A percentile compares a stretch with the other conserved stretches of the same genome.
These are phyloP conservation scores for Psophocarpus tetragonolobus DNA, from an alignment of 306 rosid species.

Conservation along the genomic window DNA sequence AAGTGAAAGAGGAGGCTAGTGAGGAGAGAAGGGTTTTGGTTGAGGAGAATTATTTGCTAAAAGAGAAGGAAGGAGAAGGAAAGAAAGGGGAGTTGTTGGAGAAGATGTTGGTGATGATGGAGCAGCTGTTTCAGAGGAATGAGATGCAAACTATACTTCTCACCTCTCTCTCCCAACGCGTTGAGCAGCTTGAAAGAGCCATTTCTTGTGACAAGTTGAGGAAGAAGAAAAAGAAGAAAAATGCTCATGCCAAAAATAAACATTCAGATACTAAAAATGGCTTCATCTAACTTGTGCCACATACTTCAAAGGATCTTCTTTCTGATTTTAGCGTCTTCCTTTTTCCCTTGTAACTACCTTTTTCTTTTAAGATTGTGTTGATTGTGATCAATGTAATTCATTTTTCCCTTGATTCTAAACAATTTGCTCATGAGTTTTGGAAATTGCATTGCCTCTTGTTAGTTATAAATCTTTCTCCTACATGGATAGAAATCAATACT, in stretches of 20 bases:
- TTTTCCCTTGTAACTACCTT: neutral
- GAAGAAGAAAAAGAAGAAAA: constrained; percentile 56
- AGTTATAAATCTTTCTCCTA: neutral
- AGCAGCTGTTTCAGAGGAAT: constrained; percentile 49
- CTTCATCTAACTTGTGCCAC: neutral
- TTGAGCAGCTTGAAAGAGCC: constrained; percentile 65
- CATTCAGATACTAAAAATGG: neutral
- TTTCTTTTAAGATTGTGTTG: neutral
- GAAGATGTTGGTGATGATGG: constrained; percentile 64
- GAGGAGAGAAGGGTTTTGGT: constrained; percentile 10
- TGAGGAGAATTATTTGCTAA: constrained; percentile 23
- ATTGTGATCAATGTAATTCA: neutral
- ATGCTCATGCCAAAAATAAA: neutral
- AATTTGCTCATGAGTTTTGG: neutral
- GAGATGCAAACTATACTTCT: constrained; percentile 54
- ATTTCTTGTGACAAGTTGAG: constrained; percentile 47
- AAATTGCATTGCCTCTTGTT: neutral
- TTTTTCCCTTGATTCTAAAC: neutral
- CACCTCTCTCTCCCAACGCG: constrained; percentile 58
- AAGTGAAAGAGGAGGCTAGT: constrained; percentile 42
- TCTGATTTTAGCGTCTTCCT: neutral
- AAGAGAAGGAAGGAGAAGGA: constrained; percentile 3
- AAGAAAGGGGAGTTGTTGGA: constrained; percentile 36
- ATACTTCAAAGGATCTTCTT: neutral
- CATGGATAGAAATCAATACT: neutral